Evolutionary conservation across 1,139 yeast genomes (phyloP).

Genomic region (Candida pseudoviswanathii): DNA sequence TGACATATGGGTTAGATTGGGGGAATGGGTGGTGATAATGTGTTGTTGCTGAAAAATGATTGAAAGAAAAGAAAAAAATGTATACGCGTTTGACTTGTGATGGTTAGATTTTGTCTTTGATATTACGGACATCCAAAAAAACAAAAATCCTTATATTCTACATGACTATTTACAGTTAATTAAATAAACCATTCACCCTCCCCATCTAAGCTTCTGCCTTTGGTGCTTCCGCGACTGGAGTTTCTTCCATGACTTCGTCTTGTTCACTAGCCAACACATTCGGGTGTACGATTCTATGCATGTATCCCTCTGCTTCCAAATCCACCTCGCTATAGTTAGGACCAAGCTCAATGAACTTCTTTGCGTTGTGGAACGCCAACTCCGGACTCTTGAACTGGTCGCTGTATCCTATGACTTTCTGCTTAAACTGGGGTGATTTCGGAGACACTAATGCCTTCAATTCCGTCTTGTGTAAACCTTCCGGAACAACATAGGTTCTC

Average conservation of each 20-base stretch:
- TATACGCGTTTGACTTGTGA: conserved; percentile 1
- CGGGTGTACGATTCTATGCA: conserved; percentile 49
- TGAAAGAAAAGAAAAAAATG: neutral
- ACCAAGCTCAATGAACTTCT: conserved; percentile 78
- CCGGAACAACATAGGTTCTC: conserved; percentile 87
- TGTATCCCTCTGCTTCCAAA: conserved; percentile 37
- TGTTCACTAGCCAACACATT: conserved; percentile 15
- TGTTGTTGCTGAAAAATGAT: neutral
- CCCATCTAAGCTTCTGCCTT: too few species aligned
- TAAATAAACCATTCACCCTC: neutral
- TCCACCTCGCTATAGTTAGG: conserved; percentile 43
- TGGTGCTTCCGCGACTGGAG: too few species aligned
- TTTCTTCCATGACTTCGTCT: conserved; percentile 3
- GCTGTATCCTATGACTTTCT: conserved; percentile 66
- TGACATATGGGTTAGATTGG: neutral
- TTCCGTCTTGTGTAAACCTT: conserved; percentile 39
- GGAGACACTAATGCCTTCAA: conserved; percentile 76
- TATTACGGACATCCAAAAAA: neutral
- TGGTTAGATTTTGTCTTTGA: neutral
- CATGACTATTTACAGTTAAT: conserved; percentile 1
- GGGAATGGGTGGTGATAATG: neutral
- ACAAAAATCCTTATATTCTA: neutral
- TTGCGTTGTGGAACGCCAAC: conserved; percentile 70
- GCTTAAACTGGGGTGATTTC: conserved; percentile 69
- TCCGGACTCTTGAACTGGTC: conserved; percentile 77